A percentile compares a stretch with the other conserved stretches of the same genome.
Conservation (phyloP, 2,329 filamentous ascomycete species). For the Ceratocystis variospora region DNA sequence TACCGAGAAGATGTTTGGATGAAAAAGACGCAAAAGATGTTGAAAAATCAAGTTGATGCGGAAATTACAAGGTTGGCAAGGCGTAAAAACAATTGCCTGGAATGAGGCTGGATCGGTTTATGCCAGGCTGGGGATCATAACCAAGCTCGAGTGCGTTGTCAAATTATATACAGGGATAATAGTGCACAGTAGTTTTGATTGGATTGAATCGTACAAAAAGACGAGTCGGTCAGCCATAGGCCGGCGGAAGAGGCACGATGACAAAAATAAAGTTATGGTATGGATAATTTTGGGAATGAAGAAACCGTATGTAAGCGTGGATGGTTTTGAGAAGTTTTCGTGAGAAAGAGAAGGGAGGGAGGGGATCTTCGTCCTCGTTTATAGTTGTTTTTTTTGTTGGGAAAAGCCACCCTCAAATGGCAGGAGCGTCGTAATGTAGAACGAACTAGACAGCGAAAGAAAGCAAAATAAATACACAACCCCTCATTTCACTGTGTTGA, state of each 20-base stretch:
- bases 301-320: neutral
- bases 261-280: neutral
- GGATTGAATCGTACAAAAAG: neutral
- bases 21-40: neutral
- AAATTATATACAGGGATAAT: neutral
- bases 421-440: neutral
- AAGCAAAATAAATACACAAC: neutral
- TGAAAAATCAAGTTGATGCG: neutral
- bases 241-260: neutral
- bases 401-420: neutral
- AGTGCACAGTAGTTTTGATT: neutral
- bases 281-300: neutral
- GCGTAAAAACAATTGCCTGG: neutral
- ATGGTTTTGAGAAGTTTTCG: neutral
- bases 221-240: neutral
- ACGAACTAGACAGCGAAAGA: neutral
- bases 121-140: neutral
- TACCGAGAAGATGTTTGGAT: neutral
- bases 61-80: slow-evolving; percentile 1
- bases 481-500: neutral
- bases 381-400: no score
- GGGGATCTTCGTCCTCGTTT: no score
- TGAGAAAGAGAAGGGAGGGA: neutral
- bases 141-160: neutral
- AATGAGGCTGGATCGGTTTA: slow-evolving; percentile 10